Evolutionary conservation across 2,329 filamentous ascomycete genomes (phyloP).

Genomic region (Eutypa lata): DNA sequence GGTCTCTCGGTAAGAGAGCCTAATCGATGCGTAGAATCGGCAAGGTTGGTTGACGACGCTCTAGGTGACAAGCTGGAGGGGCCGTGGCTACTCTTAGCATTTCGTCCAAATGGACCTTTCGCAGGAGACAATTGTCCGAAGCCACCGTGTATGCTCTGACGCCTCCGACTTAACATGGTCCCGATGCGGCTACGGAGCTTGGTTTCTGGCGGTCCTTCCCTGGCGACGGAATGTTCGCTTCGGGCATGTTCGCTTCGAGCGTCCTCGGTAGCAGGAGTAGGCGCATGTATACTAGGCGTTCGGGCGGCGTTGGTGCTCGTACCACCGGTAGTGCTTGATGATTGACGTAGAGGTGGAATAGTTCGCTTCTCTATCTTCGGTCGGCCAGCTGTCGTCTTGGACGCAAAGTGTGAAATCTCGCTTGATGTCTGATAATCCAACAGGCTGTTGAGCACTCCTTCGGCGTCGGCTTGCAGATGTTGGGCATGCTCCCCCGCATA

Average conservation of each 20-base stretch:
- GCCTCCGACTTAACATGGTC: slow-evolving; percentile 64
- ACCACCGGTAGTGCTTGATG: slow-evolving; percentile 33
- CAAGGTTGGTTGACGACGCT: slow-evolving; percentile 57
- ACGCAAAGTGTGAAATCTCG: slow-evolving; percentile 75
- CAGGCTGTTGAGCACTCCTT: slow-evolving; percentile 75
- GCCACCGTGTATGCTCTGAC: slow-evolving; percentile 64
- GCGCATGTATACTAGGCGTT: slow-evolving; percentile 22
- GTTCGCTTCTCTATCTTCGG: slow-evolving; percentile 41
- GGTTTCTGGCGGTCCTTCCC: slow-evolving; percentile 46
- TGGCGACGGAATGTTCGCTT: slow-evolving; percentile 44
- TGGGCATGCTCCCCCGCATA: slow-evolving; percentile 87
- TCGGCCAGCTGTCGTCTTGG: slow-evolving; percentile 41
- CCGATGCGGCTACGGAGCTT: slow-evolving; percentile 63
- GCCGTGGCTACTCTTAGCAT: slow-evolving; percentile 62
- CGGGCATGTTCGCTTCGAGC: slow-evolving; percentile 45
- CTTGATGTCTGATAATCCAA: slow-evolving; percentile 83
- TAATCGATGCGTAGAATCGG: slow-evolving; percentile 50
- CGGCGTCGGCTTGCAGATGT: slow-evolving; percentile 68
- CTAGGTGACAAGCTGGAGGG: slow-evolving; percentile 61
- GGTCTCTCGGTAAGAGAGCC: slow-evolving; percentile 58
- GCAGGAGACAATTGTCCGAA: slow-evolving; percentile 55
- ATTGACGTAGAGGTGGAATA: slow-evolving; percentile 34
- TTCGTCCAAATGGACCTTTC: slow-evolving; percentile 60
- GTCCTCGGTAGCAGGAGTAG: slow-evolving; percentile 33
- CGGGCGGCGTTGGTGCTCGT: slow-evolving; percentile 26